A percentile compares a stretch with the other conserved stretches of the same genome.
These are phyloP conservation scores for Ascochyta pisi DNA, from an alignment of 2,329 filamentous ascomycete species.

Conservation along the genomic window DNA sequence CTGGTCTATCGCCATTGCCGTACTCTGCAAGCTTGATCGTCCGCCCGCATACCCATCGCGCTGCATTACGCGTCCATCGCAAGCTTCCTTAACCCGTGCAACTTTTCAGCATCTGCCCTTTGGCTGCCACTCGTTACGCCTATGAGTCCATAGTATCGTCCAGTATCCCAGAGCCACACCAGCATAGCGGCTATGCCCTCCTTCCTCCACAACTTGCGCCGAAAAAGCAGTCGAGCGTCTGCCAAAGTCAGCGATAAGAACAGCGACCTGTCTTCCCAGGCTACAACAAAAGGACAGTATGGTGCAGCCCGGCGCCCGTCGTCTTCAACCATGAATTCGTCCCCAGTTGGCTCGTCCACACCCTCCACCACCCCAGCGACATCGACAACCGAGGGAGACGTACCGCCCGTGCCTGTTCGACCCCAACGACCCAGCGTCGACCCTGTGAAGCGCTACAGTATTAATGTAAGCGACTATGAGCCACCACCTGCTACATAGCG, in stretches of 20 bases:
- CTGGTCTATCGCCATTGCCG: slow-evolving; percentile 29
- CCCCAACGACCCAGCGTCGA: slow-evolving; percentile 51
- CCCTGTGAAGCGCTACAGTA: slow-evolving; percentile 64
- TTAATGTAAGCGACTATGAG: slow-evolving; percentile 38
- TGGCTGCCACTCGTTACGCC: slow-evolving; percentile 23
- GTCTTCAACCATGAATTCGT: slow-evolving; percentile 66
- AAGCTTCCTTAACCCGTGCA: slow-evolving; percentile 11
- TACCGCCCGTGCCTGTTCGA: slow-evolving; percentile 58
- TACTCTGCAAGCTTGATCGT: slow-evolving; percentile 22
- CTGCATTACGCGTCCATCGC: slow-evolving; percentile 37
- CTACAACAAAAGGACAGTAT: slow-evolving; percentile 26
- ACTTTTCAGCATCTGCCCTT: slow-evolving; percentile 13
- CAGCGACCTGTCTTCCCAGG: slow-evolving; percentile 21
- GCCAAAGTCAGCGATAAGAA: slow-evolving; percentile 57
- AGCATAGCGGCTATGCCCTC: slow-evolving; percentile 54
- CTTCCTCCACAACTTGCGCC: slow-evolving; percentile 78
- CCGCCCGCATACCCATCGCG: slow-evolving; percentile 22
- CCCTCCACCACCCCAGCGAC: slow-evolving; percentile 71
- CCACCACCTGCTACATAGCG: neutral
- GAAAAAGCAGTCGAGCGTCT: slow-evolving; percentile 73
- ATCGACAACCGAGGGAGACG: slow-evolving; percentile 73
- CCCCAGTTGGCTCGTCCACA: slow-evolving; percentile 69
- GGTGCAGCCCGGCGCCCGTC: slow-evolving; percentile 59
- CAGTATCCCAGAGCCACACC: slow-evolving; percentile 15
- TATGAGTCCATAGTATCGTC: slow-evolving; percentile 24